phyloP scores from a whole-genome alignment of 2,329 filamentous ascomycete genomes.

The Trichoderma cornu-damae region DNA sequence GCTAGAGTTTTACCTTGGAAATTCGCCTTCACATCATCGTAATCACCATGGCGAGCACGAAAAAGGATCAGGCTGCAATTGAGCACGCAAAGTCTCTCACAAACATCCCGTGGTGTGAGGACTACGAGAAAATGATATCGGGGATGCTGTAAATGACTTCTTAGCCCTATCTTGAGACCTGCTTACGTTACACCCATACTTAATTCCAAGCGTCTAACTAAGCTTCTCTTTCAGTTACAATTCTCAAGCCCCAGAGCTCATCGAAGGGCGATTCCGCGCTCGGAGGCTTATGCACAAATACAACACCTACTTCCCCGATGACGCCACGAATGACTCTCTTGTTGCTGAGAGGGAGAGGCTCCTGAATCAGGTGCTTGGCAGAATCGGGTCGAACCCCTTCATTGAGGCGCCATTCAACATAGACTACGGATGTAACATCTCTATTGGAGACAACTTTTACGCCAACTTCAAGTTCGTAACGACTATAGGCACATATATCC shows the following conservation, averaged over 20 bases:
- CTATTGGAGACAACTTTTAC: constrained; percentile 58
- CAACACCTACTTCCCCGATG: constrained; percentile 51
- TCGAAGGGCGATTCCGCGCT: constrained; percentile 48
- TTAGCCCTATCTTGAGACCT: not conserved
- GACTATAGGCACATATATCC: not conserved
- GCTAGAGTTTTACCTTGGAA: not conserved
- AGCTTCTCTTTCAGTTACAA: constrained; percentile 43
- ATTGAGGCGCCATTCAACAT: constrained; percentile 58
- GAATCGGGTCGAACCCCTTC: constrained; percentile 47
- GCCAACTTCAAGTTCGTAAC: constrained; percentile 42
- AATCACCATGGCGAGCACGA: constrained; percentile 26
- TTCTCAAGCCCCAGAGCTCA: constrained; percentile 43
- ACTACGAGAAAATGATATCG: constrained; percentile 61
- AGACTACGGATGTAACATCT: constrained; percentile 63
- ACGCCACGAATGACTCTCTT: constrained; percentile 39
- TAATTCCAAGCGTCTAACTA: not conserved
- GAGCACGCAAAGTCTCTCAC: constrained; percentile 43
- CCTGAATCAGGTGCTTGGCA: constrained; percentile 46
- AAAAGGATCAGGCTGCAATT: constrained; percentile 40
- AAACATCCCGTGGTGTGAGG: constrained; percentile 52
- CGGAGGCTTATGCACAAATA: constrained; percentile 53
- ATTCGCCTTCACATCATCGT: not conserved
- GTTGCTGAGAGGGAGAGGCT: constrained; percentile 39
- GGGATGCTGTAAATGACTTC: constrained; percentile 48
- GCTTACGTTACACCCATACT: not conserved